Evolutionary conservation across 2,329 filamentous ascomycete species (phyloP), one percentile per base, ranked within the genome.

Genomic region (Rhexocercosporidium sp.): DNA sequence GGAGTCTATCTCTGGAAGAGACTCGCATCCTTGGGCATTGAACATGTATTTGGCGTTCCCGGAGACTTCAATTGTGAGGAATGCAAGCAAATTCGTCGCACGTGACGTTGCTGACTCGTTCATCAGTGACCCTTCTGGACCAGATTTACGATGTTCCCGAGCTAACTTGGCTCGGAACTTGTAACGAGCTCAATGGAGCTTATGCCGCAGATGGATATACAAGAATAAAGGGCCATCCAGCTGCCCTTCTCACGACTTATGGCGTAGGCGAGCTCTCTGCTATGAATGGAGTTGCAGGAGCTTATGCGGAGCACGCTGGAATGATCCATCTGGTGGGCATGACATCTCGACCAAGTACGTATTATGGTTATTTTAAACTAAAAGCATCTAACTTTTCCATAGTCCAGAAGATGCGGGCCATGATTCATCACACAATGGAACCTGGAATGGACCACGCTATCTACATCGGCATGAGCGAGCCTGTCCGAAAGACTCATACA

Each of bases 311-410:
- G 76, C 80, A 81, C 34, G 84, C 84, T 0, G 81, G 85, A 0
- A 82, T 89, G 22, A 82, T 88, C 12, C 86, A 89, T 70, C 83
- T 89, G 49, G 85, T 88, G 25, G 86, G 86, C 12, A 74, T 72
- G 72, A 66, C 72, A 22, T 59, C 69, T 29, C 59, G 72, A 66
- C 62, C 64, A 39, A 39, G 72, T 73, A 56, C 44, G 71, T 71
- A 18, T 7, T 44, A 7, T 6, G 22, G 7, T 22, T 47, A 3
- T 11, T 5, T 47, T n/a, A 12, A 22, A n/a, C 0, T 12, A 22
- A 12, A 9, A 22, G n/a, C 20, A 7, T 39, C 34, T 60, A 9
- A 60, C 31, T 14, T 3, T 44, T 18, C 1, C 2, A 68, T 73
- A 9, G 77, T 80, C 3, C 84, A 86, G 68, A 78, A 81, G 11